These are phyloP conservation scores for Aspergillus hiratsukae DNA, from an alignment of 2,329 filamentous ascomycete species.

Conservation along the genomic window DNA sequence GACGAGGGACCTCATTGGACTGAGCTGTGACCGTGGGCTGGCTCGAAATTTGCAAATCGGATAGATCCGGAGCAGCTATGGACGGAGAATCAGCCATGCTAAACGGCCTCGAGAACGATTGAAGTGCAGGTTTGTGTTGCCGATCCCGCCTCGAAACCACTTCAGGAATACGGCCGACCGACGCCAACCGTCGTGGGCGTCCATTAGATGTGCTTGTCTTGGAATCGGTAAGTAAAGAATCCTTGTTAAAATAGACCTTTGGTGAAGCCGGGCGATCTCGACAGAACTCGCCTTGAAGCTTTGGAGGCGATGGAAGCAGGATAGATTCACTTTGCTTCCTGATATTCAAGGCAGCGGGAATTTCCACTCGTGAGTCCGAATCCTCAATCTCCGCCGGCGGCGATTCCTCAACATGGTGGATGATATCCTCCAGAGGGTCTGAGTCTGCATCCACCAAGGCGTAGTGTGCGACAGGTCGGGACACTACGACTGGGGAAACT, in stretches of 20 bases:
- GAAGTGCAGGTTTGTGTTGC: constrained; percentile 62
- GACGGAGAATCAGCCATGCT: constrained; percentile 46
- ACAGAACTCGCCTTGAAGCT: constrained; percentile 29
- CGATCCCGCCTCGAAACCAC: constrained; percentile 65
- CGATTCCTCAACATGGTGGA: constrained; percentile 35
- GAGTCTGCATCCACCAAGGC: constrained; percentile 50
- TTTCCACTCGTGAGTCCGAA: constrained; percentile 15
- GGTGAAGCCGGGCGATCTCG: constrained; percentile 30
- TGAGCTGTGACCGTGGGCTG: constrained; percentile 18
- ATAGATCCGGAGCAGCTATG: constrained; percentile 24
- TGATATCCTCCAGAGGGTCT: constrained; percentile 37
- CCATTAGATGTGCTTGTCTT: constrained; percentile 23
- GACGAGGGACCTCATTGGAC: constrained; percentile 21
- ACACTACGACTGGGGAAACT: constrained; percentile 33
- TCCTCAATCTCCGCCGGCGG: constrained; percentile 36
- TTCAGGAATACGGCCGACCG: constrained; percentile 80
- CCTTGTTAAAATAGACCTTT: constrained; percentile 33
- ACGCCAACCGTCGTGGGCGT: constrained; percentile 64
- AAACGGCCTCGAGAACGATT: constrained; percentile 85
- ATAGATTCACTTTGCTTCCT: constrained; percentile 34
- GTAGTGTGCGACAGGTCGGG: constrained; percentile 53
- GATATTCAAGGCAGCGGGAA: constrained; percentile 27
- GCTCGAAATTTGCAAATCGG: constrained; percentile 21
- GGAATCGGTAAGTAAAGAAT: constrained; percentile 13
- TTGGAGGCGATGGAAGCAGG: constrained; percentile 41